Conservation (phyloP, 805 yeast genomes). For the Teunomyces barrocoloradensis region DNA sequence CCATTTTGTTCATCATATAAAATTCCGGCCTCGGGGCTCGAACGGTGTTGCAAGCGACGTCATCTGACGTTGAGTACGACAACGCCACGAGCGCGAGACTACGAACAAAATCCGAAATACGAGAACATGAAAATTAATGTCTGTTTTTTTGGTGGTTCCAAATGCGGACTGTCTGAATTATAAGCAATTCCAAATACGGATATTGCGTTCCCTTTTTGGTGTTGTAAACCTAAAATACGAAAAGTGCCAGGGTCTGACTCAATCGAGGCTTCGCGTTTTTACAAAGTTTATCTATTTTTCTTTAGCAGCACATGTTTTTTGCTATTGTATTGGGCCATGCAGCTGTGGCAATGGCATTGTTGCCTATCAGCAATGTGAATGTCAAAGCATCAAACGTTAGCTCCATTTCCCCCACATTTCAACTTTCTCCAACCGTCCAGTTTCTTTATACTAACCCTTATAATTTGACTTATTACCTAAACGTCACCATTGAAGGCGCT, state of each 20-base stretch:
- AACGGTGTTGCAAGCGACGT: constrained; percentile 14
- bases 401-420: constrained; percentile 2
- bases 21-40: constrained; percentile 20
- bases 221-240: too few species aligned
- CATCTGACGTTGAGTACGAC: constrained; percentile 2
- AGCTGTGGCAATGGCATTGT: constrained; percentile 1
- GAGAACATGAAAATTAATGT: too few species aligned
- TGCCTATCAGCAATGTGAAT: constrained; percentile 7
- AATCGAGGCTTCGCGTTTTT: too few species aligned
- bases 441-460: constrained; percentile 9
- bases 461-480: constrained; percentile 13
- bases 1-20: constrained; percentile 44
- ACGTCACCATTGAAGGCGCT: constrained; percentile 18
- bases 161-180: too few species aligned
- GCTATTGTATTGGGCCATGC: neutral
- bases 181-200: too few species aligned
- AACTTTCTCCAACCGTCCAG: constrained; percentile 4
- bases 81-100: neutral
- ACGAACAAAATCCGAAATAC: neutral
- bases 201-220: too few species aligned
- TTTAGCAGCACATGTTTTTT: neutral
- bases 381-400: neutral
- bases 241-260: too few species aligned
- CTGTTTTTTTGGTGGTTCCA: too few species aligned
- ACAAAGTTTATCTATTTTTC: too few species aligned